A percentile compares a stretch with the other conserved stretches of the same genome.
phyloP scores from a whole-genome alignment of 306 rosid species.

The Elaeagnus macrophylla region DNA sequence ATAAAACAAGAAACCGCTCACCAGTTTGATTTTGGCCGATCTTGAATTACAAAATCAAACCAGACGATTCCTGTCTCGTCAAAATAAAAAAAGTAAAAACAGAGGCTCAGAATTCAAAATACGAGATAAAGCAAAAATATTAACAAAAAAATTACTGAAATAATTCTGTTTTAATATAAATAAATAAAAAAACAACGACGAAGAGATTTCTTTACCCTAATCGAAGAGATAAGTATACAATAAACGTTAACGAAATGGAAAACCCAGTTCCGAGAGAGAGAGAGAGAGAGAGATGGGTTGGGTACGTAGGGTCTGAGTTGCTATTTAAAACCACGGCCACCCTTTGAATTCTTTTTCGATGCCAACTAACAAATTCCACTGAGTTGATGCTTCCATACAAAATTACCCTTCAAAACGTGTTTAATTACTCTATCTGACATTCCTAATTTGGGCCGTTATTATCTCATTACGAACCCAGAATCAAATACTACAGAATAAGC shows the following conservation, averaged over 20 bases:
- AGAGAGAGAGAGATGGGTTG: constrained; percentile 8
- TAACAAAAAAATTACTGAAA: too few species aligned
- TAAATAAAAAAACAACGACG: not conserved
- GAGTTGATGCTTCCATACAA: constrained; percentile 12
- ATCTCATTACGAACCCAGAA: too few species aligned
- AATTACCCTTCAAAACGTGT: too few species aligned
- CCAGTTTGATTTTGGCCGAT: constrained; percentile 17
- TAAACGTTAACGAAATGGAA: too few species aligned
- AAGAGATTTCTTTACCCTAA: constrained; percentile 16
- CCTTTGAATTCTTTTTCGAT: not conserved
- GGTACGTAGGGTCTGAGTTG: not conserved
- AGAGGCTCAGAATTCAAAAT: too few species aligned
- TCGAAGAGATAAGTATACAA: constrained; percentile 12
- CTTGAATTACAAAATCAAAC: constrained; percentile 16
- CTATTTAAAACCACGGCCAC: constrained; percentile 6
- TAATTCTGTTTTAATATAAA: too few species aligned
- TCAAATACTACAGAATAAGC: too few species aligned
- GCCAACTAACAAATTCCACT: constrained; percentile 23
- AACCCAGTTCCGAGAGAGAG: not conserved
- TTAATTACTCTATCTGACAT: too few species aligned
- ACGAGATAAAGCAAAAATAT: too few species aligned
- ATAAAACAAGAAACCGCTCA: constrained; percentile 8
- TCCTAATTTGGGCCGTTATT: too few species aligned
- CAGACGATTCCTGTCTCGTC: constrained; percentile 9
- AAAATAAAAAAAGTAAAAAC: not conserved